Evolutionary conservation across 192 early-diverging fungal species (phyloP).

Genomic region (Radiomyces spectabilis): DNA sequence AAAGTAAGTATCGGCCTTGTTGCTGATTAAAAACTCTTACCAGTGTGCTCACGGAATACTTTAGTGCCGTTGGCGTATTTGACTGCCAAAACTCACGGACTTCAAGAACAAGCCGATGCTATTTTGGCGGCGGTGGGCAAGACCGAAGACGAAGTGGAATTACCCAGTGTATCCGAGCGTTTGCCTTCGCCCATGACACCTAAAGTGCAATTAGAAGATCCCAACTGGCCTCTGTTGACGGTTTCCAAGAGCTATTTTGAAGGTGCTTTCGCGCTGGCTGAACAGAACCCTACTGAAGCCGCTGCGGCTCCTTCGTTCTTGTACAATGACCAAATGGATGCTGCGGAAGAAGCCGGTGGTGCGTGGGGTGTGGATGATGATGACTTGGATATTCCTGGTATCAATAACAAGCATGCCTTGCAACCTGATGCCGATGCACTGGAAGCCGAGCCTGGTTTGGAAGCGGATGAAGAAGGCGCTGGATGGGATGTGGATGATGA

Average conservation of each 20-base stretch:
- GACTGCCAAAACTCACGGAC: conserved; percentile 84
- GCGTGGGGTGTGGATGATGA: conserved; percentile 79
- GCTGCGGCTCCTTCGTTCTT: conserved; percentile 31
- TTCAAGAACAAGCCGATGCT: conserved; percentile 74
- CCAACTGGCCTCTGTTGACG: conserved; percentile 90
- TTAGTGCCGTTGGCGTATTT: conserved; percentile 86
- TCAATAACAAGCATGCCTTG: conserved; percentile 27
- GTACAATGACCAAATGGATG: conserved; percentile 41
- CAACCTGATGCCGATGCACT: conserved; percentile 16
- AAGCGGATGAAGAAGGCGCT: conserved; percentile 54
- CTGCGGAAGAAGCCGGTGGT: conserved; percentile 56
- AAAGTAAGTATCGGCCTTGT: conserved; percentile 49
- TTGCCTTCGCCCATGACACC: conserved; percentile 68
- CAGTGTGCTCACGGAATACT: no score
- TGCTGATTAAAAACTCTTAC: no score
- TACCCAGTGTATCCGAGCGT: conserved; percentile 30
- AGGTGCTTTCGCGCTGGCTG: conserved; percentile 52
- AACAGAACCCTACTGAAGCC: conserved; percentile 19
- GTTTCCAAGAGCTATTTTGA: conserved; percentile 85
- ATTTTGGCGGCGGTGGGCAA: conserved; percentile 74
- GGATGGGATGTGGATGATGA: conserved; percentile 95
- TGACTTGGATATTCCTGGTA: conserved; percentile 41
- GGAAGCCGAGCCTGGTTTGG: conserved; percentile 31
- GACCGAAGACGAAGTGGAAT: conserved; percentile 50
- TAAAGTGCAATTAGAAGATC: conserved; percentile 60